A percentile compares a stretch with the other conserved stretches of the same genome.
phyloP scores from a whole-genome alignment of 2,329 filamentous ascomycete genomes.

The Metarhizium guizhouense region DNA sequence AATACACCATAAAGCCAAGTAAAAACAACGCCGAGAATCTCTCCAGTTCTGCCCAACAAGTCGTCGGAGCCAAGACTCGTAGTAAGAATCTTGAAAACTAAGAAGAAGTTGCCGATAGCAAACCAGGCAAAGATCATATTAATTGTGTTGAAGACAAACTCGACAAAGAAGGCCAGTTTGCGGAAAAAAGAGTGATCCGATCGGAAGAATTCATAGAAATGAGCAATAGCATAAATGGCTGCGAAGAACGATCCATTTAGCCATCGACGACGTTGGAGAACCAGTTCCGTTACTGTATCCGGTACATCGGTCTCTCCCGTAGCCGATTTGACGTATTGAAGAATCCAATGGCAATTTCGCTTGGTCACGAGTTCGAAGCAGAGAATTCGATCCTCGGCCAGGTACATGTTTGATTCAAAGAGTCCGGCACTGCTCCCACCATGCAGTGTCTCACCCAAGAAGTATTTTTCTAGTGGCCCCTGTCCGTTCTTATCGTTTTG shows the following conservation, averaged over 20 bases:
- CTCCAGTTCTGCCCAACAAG: constrained; percentile 68
- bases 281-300: constrained; percentile 86
- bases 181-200: constrained; percentile 81
- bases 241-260: constrained; percentile 98
- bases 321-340: constrained; percentile 97
- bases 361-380: constrained; percentile 98
- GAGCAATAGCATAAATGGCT: constrained; percentile 85
- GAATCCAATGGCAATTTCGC: constrained; percentile 92
- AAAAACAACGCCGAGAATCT: constrained; percentile 79
- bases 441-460: constrained; percentile 92
- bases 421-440: constrained; percentile 85
- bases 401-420: constrained; percentile 98
- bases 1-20: constrained; percentile 93
- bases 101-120: constrained; percentile 95
- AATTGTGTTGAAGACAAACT: constrained; percentile 89
- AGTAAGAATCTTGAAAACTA: constrained; percentile 96
- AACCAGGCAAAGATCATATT: constrained; percentile 99
- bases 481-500: constrained; percentile 95
- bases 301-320: constrained; percentile 96
- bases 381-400: constrained; percentile 96
- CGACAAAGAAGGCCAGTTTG: constrained; percentile 83
- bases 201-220: constrained; percentile 94
- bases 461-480: constrained; percentile 92
- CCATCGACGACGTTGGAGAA: constrained; percentile 93
- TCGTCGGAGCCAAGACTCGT: constrained; percentile 63